These are phyloP conservation scores for Leishmania martiniquensis DNA, from an alignment of 208 protist genomes.

Conservation along the genomic window DNA sequence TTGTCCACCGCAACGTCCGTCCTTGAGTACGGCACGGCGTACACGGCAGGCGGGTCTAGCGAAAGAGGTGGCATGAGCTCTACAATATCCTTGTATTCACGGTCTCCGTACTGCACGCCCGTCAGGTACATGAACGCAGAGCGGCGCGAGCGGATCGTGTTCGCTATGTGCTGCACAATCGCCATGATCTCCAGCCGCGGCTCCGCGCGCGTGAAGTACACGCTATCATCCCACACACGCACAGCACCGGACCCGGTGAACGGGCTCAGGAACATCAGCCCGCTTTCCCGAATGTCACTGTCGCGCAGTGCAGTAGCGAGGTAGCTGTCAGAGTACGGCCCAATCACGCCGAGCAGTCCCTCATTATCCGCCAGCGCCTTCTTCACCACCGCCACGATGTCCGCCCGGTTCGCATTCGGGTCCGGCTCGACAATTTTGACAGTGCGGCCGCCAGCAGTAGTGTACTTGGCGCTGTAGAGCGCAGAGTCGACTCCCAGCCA, in stretches of 20 bases:
- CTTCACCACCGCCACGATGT: conserved; percentile 11
- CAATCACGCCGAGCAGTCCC: conserved; percentile 17
- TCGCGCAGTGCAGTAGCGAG: neutral
- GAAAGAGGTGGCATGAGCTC: neutral
- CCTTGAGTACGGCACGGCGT: conserved; percentile 15
- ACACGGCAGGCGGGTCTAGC: conserved; percentile 23
- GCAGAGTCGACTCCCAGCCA: conserved; percentile 28
- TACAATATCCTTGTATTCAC: conserved; percentile 27
- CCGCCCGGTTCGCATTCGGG: neutral
- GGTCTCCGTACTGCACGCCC: conserved; percentile 36
- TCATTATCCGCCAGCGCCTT: neutral
- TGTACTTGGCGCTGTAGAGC: conserved; percentile 23
- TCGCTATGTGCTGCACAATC: conserved; percentile 39
- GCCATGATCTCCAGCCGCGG: conserved; percentile 35
- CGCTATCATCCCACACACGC: conserved; percentile 26
- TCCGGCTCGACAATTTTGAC: conserved; percentile 21
- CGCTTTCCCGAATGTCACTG: neutral
- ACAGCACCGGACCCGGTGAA: conserved; percentile 18
- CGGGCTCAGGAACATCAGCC: conserved; percentile 34
- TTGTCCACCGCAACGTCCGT: conserved; percentile 8
- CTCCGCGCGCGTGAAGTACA: conserved; percentile 42
- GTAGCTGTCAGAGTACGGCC: conserved; percentile 12
- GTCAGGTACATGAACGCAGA: conserved; percentile 69
- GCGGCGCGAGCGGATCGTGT: conserved; percentile 23
- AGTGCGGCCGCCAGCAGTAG: conserved; percentile 5